phyloP scores from a whole-genome alignment of 805 yeast genomes.

The Cyberlindnera saturnus region DNA sequence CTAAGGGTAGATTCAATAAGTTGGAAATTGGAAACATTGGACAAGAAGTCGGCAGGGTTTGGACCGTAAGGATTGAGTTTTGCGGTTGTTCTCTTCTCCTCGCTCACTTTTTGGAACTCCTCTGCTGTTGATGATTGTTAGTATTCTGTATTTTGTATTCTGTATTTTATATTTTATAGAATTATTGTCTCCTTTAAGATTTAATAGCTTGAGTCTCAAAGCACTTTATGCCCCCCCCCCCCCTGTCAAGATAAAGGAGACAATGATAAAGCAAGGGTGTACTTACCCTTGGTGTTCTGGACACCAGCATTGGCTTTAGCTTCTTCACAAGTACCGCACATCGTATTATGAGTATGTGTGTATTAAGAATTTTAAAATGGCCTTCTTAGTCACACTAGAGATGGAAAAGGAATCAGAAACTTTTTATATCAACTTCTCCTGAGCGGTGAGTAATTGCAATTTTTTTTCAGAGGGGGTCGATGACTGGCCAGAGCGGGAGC shows the following conservation, averaged over 20 bases:
- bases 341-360: constrained; percentile 1
- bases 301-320: constrained; percentile 21
- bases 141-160: background rate
- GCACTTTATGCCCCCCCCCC: background rate
- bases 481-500: background rate
- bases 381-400: too few species aligned
- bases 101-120: constrained; percentile 39
- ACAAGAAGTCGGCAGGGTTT: constrained; percentile 85
- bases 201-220: background rate
- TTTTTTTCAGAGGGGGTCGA: background rate
- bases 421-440: background rate
- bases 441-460: background rate
- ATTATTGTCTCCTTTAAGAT: background rate
- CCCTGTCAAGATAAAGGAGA: background rate
- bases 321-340: constrained; percentile 23
- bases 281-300: constrained; percentile 6
- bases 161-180: too few species aligned
- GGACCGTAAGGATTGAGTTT: constrained; percentile 85
- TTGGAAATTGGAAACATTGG: constrained; percentile 85
- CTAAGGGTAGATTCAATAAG: constrained; percentile 91
- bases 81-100: constrained; percentile 32
- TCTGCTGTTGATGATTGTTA: constrained; percentile 5
- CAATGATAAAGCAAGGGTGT: too few species aligned
- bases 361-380: background rate
- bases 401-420: too few species aligned